Base-by-base conservation (phyloP, 192 early-diverging fungal species). In the Lobosporangium transversale region DNA sequence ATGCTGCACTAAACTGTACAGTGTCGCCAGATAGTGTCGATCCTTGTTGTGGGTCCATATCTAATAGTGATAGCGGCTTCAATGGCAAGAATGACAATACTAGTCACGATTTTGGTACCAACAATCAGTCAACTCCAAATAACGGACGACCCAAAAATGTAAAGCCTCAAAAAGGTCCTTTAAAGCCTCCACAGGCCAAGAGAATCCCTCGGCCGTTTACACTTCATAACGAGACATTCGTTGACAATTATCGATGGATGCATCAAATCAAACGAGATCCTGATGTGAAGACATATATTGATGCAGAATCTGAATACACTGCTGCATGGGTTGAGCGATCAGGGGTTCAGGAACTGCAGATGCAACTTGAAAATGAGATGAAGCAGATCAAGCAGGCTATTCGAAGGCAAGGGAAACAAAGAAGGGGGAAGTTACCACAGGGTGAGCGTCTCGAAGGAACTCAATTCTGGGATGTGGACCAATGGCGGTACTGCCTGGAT, bases 221-320 rank as follows among this genome's bases (percentile, higher is more conserved):
- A 12, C 63, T 75, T 24, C 24, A 75, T 15, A 75, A 75, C 23
- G 71, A 75, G 17, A 75, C 71, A 1, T 17, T 75, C 1, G 56
- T 75, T 51, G 71, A 75, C 42, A 37, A 75, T 27, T 75, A 75
- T 45, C 62, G 27, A 4, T 75, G 71, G 71, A 75, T 75, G 71
- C 71, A 75, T 35, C 52, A 75, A 8, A 29, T 75, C 27, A 35
- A 53, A 11, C 37, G 56, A 1, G 71, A 75, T 48, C 71, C 71
- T 1, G 71, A 75, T 40, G 71, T 75, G 10, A 17, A 35, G 31
- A 14, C 40, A 0, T 75, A 75, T 26, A 75, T 75, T 21, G 14
- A 75, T 14, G 57, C 56, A 17, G 71, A 75, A 26, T 29, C 44
- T 0, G n/a, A 75, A 9, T 75, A 75, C 33, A 66, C 63, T 6